phyloP scores from a whole-genome alignment of 805 yeast species.

The Wickerhamomyces chambardii region DNA sequence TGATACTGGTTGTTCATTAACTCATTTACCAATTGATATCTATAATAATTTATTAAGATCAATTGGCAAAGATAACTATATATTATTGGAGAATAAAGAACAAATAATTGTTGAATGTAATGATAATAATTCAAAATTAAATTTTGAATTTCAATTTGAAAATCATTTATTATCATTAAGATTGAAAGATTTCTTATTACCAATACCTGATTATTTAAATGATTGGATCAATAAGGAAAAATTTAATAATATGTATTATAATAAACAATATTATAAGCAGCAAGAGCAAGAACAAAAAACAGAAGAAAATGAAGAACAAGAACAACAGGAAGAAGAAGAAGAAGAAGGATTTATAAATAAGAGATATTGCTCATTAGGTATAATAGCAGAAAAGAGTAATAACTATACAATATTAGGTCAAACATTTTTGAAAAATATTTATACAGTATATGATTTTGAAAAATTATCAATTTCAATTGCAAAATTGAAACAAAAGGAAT shows the following conservation, averaged over 20 bases:
- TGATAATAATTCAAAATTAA: too few relatives aligned
- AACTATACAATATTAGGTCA: conserved; percentile 11
- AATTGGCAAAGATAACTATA: not conserved
- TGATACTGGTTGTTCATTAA: conserved; percentile 13
- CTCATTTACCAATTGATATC: conserved; percentile 10
- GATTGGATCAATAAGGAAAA: not conserved
- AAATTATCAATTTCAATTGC: conserved; percentile 14
- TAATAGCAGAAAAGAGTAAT: conserved; percentile 2
- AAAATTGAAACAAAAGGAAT: too few relatives aligned
- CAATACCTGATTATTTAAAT: not conserved
- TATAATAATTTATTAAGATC: conserved; percentile 1
- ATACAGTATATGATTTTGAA: conserved; percentile 16
- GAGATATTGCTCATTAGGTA: conserved; percentile 9
- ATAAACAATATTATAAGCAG: too few relatives aligned
- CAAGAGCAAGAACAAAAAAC: too few relatives aligned
- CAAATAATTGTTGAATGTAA: conserved; percentile 1
- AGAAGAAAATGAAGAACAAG: too few relatives aligned
- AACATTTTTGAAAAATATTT: conserved; percentile 10
- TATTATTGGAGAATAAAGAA: not conserved
- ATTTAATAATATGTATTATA: too few relatives aligned
- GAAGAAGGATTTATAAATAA: not conserved
- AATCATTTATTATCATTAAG: not conserved
- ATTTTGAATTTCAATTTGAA: not conserved
- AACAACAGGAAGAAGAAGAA: too few relatives aligned
- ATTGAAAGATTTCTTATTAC: conserved; percentile 1